A percentile compares a stretch with the other conserved stretches of the same genome.
phyloP scores from a whole-genome alignment of 1,284 basidiomycete species.

The Tylopilus sp. region DNA sequence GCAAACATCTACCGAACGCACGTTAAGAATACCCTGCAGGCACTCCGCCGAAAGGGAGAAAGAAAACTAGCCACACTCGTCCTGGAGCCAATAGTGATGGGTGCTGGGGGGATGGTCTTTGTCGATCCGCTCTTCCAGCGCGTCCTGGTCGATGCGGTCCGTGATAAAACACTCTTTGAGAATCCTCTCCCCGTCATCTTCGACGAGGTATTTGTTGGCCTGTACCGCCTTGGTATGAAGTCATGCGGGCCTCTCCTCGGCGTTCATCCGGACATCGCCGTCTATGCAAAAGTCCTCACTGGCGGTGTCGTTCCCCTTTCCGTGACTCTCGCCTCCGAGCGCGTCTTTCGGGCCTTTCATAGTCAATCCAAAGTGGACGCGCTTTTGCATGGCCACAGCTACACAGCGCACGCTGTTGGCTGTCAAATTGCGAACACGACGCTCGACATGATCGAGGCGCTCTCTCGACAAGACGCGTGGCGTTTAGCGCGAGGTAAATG shows the following conservation, averaged over 20 bases:
- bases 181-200: conserved; percentile 86
- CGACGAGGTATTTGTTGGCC: conserved; percentile 94
- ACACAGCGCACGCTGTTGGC: conserved; percentile 89
- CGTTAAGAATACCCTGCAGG: conserved; percentile 56
- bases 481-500: conserved; percentile 33
- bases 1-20: conserved; percentile 64
- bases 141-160: conserved; percentile 79
- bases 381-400: conserved; percentile 92
- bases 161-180: conserved; percentile 41
- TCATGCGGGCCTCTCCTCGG: conserved; percentile 69
- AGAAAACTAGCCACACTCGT: conserved; percentile 71
- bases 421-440: conserved; percentile 89
- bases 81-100: conserved; percentile 91
- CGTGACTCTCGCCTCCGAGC: conserved; percentile 77
- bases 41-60: conserved; percentile 42
- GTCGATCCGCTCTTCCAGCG: conserved; percentile 97
- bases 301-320: conserved; percentile 90
- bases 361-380: conserved; percentile 80
- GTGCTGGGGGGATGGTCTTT: conserved; percentile 96
- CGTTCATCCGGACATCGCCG: conserved; percentile 80
- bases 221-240: conserved; percentile 81
- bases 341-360: conserved; percentile 81
- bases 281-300: conserved; percentile 92
- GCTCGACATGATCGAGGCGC: conserved; percentile 61
- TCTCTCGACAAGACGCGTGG: conserved; percentile 49